Evolutionary conservation across 352 stramenopile genomes (phyloP).

Genomic region (Globisporangium nagaii): DNA sequence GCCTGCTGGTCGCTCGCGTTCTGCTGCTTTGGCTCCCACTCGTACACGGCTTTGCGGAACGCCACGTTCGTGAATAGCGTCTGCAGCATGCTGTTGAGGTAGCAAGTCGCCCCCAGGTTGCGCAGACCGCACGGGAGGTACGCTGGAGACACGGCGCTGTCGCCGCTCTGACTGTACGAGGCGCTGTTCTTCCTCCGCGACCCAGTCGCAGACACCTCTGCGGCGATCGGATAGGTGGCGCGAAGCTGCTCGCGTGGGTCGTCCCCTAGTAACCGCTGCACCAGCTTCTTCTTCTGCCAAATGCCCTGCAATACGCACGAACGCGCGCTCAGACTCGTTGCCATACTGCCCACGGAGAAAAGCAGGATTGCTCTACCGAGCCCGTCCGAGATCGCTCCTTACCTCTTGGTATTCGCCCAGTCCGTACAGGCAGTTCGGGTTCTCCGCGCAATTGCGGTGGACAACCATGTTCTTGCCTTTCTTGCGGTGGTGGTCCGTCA

Average conservation of each 20-base stretch:
- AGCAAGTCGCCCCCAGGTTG: conserved; percentile 86
- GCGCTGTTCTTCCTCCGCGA: conserved; percentile 3
- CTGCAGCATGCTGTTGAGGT: conserved; percentile 87
- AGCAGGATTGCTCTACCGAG: not conserved
- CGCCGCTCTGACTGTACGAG: not conserved
- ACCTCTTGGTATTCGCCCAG: conserved; percentile 73
- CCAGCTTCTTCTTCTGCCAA: conserved; percentile 53
- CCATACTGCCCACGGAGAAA: too few relatives aligned
- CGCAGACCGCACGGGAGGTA: conserved; percentile 57
- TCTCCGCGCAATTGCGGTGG: conserved; percentile 67
- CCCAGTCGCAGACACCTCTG: not conserved
- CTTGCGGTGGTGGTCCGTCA: conserved; percentile 57
- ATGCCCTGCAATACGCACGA: conserved; percentile 31
- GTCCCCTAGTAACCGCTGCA: conserved; percentile 52
- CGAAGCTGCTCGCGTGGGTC: conserved; percentile 58
- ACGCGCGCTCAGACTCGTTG: not conserved
- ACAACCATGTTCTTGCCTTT: conserved; percentile 27
- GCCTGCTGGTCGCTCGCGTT: conserved; percentile 40
- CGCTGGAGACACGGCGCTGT: not conserved
- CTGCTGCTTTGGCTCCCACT: conserved; percentile 66
- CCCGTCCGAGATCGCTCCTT: not conserved
- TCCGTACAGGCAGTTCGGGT: conserved; percentile 85
- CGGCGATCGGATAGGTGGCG: conserved; percentile 13
- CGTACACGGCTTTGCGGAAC: conserved; percentile 74
- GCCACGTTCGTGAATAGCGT: conserved; percentile 66